Evolutionary conservation across 306 rosid genomes (phyloP).

Genomic region (Sophora flavescens): DNA sequence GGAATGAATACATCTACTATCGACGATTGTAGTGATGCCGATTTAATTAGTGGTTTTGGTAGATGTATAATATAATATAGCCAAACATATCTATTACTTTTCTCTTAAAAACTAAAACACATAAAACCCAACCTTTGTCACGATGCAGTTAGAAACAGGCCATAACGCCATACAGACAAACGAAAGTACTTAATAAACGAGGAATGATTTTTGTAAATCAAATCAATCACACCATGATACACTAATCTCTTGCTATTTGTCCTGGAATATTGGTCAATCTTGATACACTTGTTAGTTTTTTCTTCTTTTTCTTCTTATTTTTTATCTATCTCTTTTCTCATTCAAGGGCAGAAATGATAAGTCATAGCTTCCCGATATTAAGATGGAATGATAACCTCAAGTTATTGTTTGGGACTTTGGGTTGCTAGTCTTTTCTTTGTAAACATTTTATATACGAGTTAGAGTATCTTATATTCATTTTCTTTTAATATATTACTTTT

Average conservation of each 20-base stretch:
- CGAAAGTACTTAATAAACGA: not conserved
- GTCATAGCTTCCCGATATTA: too few relatives aligned
- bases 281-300: not conserved
- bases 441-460: too few relatives aligned
- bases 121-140: constrained; percentile 37
- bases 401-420: too few relatives aligned
- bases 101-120: not conserved
- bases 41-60: constrained; percentile 45
- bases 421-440: too few relatives aligned
- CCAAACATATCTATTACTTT: not conserved
- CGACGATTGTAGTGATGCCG: not conserved
- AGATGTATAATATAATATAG: not conserved
- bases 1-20: not conserved
- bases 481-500: too few relatives aligned
- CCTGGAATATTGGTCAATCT: constrained; percentile 23
- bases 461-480: too few relatives aligned
- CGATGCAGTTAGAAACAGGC: not conserved
- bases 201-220: too few relatives aligned
- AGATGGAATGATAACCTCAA: too few relatives aligned
- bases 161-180: not conserved
- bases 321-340: too few relatives aligned
- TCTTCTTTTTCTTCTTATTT: not conserved
- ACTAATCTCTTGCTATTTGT: not conserved
- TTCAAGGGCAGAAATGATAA: too few relatives aligned
- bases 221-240: not conserved